Evolutionary conservation across 2,329 filamentous ascomycete genomes (phyloP), one percentile per base, ranked within the genome.

Genomic region (Didymellaceae sp.): DNA sequence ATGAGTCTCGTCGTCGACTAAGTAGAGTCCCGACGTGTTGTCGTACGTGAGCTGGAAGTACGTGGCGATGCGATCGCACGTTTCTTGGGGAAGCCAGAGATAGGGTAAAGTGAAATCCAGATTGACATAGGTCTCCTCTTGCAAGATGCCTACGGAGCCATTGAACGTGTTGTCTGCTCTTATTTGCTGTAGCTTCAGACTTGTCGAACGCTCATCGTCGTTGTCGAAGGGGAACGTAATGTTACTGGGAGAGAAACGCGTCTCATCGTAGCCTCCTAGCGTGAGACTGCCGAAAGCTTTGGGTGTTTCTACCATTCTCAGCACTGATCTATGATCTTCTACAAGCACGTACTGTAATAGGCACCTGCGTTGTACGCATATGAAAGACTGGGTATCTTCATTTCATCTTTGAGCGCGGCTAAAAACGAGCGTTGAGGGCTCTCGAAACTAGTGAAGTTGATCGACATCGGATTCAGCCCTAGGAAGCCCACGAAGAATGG

Each of bases 381-480:
- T 13, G 42, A 37, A 17, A 45, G 33, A n/a, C 42, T 45, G 6
- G 33, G 42, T 10, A 45, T 45, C 2, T 24, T 8, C 3, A 6
- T 22, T 10, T 45, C 24, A 5, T 59, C 46, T 17, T 42, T 59
- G 18, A 61, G 22, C 5, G 41, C 52, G 11, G 30, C n/a, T 2
- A 63, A 52, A 24, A 54, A 43, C 16, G 43, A 48, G 11, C 41
- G 46, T 31, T 61, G 58, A 6, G 55, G 58, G 16, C 54, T 39
- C 4, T 56, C 37, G 72, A 65, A 80, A 75, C 46, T 82, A 67
- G 62, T 73, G 57, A 78, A 77, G 54, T 80, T 80, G n/a, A 74
- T 75, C 2, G 77, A 72, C 52, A 77, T 76, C 1, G 74, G 70
- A 35, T 75, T 74, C 55, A 79, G 34, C 3, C 77, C 77, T 25